phyloP scores from a whole-genome alignment of 1,284 basidiomycete genomes.

The Coriolopsis trogii region DNA sequence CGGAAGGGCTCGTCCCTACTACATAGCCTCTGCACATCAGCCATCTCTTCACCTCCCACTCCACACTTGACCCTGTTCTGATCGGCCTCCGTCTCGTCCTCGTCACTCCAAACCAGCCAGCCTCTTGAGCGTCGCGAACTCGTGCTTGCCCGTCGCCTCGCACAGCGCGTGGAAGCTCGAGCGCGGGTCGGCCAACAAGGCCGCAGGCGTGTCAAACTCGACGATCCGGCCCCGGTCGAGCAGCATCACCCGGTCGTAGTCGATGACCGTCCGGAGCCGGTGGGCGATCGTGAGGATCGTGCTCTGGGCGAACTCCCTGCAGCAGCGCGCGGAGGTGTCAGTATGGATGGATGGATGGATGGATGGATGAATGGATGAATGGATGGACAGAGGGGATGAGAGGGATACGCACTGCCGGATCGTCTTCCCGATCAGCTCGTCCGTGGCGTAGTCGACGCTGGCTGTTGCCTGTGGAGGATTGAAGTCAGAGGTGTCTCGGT shows the following conservation, averaged over 20 bases:
- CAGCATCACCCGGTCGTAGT: conserved; percentile 71
- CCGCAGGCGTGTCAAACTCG: conserved; percentile 80
- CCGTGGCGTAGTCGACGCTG: conserved; percentile 78
- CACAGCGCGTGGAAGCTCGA: conserved; percentile 83
- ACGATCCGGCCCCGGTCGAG: conserved; percentile 83
- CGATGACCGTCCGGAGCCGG: conserved; percentile 64
- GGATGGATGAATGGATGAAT: background rate
- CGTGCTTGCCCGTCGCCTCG: conserved; percentile 79
- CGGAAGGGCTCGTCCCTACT: no score
- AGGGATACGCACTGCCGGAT: conserved; percentile 61
- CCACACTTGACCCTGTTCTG: no score
- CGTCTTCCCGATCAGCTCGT: conserved; percentile 72
- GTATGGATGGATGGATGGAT: background rate
- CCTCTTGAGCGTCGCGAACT: conserved; percentile 74
- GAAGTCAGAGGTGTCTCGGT: no score
- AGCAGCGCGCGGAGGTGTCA: no score
- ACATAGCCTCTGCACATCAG: no score
- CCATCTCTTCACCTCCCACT: no score
- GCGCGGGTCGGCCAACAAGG: conserved; percentile 62
- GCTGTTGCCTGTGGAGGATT: no score
- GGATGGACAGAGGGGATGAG: background rate
- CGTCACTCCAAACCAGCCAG: conserved; percentile 52
- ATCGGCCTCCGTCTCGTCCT: no score
- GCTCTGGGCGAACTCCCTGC: conserved; percentile 33
- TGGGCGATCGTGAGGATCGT: conserved; percentile 66